A percentile compares a stretch with the other conserved stretches of the same genome.
Evolutionary conservation across 1,284 basidiomycete genomes (phyloP).

Genomic region (Irpex sp.): DNA sequence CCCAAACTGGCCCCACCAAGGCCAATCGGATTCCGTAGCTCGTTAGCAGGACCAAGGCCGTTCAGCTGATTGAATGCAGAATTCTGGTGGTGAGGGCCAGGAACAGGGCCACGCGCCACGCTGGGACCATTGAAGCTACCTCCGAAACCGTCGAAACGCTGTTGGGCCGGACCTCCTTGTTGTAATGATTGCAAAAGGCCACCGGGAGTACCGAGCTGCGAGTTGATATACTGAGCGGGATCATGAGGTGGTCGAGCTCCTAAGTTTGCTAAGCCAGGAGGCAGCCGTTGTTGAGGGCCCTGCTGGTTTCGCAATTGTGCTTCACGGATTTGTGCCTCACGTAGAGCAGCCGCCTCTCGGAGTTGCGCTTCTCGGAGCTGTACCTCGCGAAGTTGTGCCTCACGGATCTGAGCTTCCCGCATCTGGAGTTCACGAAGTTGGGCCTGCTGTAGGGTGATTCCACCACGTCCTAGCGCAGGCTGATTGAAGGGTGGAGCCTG

Average conservation of each 20-base stretch:
- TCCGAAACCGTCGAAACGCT: constrained; percentile 49
- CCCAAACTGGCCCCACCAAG: constrained; percentile 31
- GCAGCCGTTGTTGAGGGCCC: constrained; percentile 52
- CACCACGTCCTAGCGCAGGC: constrained; percentile 42
- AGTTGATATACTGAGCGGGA: constrained; percentile 59
- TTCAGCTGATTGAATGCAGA: constrained; percentile 40
- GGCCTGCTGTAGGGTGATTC: constrained; percentile 55
- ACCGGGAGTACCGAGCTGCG: constrained; percentile 43
- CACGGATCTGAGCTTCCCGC: neutral
- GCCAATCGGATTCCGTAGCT: constrained; percentile 44
- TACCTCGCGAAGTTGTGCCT: neutral
- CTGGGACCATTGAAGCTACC: constrained; percentile 44
- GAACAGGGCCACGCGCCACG: constrained; percentile 48
- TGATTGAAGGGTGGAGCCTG: constrained; percentile 44
- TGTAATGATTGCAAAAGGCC: constrained; percentile 29
- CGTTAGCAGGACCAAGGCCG: constrained; percentile 47
- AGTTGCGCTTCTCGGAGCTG: neutral
- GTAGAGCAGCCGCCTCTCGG: neutral
- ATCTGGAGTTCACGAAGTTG: constrained; percentile 48
- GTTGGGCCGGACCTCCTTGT: constrained; percentile 42
- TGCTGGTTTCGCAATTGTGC: constrained; percentile 19
- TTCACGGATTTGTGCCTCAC: neutral
- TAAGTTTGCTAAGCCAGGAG: constrained; percentile 79
- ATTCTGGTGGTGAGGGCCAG: constrained; percentile 51
- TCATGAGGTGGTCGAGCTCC: constrained; percentile 79